phyloP scores from a whole-genome alignment of 148 eudicot species.

The Cornus suecica region DNA sequence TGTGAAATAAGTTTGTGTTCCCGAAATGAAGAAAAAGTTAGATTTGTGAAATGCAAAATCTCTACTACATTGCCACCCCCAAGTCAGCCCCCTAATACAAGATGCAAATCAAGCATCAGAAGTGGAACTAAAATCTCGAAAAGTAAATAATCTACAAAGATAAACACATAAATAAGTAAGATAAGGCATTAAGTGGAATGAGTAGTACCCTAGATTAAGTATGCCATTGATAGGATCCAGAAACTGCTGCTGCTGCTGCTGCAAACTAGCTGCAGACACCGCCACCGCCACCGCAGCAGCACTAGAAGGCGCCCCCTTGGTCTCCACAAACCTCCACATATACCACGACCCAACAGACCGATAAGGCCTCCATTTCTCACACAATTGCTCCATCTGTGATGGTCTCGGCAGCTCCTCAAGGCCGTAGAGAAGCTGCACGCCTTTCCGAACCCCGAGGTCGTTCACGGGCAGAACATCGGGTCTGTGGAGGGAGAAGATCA shows the following conservation, averaged over 20 bases:
- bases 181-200: conserved; percentile 2
- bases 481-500: conserved; percentile 54
- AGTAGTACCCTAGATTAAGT: conserved; percentile 43
- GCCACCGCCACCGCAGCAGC: conserved; percentile 15
- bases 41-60: background rate
- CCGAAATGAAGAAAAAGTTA: too few relatives aligned
- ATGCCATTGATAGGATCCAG: conserved; percentile 49
- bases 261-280: conserved; percentile 14
- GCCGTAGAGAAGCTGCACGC: conserved; percentile 44
- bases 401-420: conserved; percentile 53
- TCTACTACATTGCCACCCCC: background rate
- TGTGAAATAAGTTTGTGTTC: background rate
- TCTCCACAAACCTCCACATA: conserved; percentile 53
- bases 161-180: background rate
- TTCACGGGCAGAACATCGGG: conserved; percentile 58
- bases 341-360: conserved; percentile 59
- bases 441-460: conserved; percentile 53
- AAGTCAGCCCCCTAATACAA: background rate
- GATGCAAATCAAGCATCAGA: background rate
- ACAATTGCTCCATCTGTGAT: conserved; percentile 55
- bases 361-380: conserved; percentile 62
- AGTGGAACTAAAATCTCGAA: background rate
- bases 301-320: conserved; percentile 27
- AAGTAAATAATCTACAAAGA: too few relatives aligned
- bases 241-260: conserved; percentile 37